Percentiles rank a stretch among this genome's conserved stretches.
These are phyloP conservation scores for Alternaria ethzedia DNA, from an alignment of 2,329 filamentous ascomycete genomes.

Conservation along the genomic window DNA sequence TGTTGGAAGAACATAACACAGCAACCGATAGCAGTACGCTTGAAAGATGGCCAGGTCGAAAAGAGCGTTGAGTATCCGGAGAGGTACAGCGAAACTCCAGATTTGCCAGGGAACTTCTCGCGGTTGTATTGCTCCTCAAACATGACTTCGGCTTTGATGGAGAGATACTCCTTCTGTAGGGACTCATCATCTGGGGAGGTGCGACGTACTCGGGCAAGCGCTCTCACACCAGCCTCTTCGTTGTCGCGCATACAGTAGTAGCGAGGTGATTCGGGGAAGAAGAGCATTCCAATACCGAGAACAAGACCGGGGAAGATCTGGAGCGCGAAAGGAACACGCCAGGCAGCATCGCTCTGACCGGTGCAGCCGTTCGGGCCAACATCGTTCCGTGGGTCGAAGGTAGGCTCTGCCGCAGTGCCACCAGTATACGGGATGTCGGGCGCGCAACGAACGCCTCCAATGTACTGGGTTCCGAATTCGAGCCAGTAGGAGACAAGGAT, in stretches of 20 bases:
- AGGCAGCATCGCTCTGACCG: constrained; percentile 45
- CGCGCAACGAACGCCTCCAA: constrained; percentile 50
- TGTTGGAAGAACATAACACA: constrained; percentile 54
- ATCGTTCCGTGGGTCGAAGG: constrained; percentile 45
- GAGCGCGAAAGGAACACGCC: constrained; percentile 76
- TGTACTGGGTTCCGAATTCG: constrained; percentile 29
- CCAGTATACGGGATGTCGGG: constrained; percentile 57
- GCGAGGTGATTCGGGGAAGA: constrained; percentile 31
- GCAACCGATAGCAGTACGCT: constrained; percentile 44
- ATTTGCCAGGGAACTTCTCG: constrained; percentile 41
- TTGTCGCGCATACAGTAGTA: constrained; percentile 42
- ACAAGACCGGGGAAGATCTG: constrained; percentile 83
- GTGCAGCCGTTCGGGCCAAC: constrained; percentile 29
- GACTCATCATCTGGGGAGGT: constrained; percentile 57
- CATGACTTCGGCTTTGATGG: constrained; percentile 55
- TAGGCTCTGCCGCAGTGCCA: constrained; percentile 45
- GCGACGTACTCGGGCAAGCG: constrained; percentile 56
- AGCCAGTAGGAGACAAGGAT: constrained; percentile 30
- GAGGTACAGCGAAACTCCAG: constrained; percentile 61
- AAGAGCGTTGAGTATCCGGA: constrained; percentile 59
- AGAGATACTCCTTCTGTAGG: constrained; percentile 70
- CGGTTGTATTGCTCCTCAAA: constrained; percentile 57
- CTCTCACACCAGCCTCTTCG: constrained; percentile 54
- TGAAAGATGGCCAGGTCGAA: constrained; percentile 53
- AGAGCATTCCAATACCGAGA: constrained; percentile 66